Conservation (phyloP, 805 yeast genomes). For the Candida insectalens region DNA sequence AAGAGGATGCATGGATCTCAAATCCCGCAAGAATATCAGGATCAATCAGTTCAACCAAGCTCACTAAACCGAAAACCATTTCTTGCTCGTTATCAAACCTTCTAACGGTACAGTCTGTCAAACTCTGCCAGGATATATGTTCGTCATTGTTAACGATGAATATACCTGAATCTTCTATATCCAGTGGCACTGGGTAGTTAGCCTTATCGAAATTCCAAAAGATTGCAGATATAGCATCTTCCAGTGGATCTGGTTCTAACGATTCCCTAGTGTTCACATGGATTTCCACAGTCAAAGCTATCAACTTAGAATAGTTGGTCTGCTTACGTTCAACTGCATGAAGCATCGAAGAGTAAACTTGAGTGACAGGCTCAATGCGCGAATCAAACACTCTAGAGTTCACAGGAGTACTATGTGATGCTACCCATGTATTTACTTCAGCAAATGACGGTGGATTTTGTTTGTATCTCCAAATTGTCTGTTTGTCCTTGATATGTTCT, state of each 20-base stretch:
- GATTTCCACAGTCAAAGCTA: conserved; percentile 57
- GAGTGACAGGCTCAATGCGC: conserved; percentile 42
- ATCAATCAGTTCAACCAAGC: conserved; percentile 52
- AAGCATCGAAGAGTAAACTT: conserved; percentile 27
- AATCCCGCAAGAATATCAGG: conserved; percentile 87
- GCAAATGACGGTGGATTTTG: conserved; percentile 37
- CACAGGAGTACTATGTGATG: not conserved
- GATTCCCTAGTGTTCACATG: conserved; percentile 48
- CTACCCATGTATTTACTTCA: conserved; percentile 18
- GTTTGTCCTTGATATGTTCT: too few relatives aligned
- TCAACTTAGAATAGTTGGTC: conserved; percentile 35
- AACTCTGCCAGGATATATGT: not conserved
- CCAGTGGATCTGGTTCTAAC: conserved; percentile 52
- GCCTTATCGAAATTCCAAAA: conserved; percentile 54
- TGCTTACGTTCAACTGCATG: conserved; percentile 21
- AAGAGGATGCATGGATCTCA: conserved; percentile 69
- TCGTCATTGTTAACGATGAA: conserved; percentile 12
- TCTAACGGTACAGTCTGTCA: conserved; percentile 22
- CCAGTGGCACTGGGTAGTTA: conserved; percentile 23
- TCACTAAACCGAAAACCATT: conserved; percentile 46
- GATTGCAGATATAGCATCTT: conserved; percentile 49
- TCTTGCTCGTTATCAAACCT: conserved; percentile 44
- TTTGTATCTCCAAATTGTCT: conserved; percentile 35
- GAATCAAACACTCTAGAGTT: conserved; percentile 25
- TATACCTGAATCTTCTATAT: conserved; percentile 29